Percentiles rank a stretch among this genome's conserved stretches.
Evolutionary conservation across 371 early-diverging fungal genomes (phyloP).

Genomic region (Mucor lusitanicus): DNA sequence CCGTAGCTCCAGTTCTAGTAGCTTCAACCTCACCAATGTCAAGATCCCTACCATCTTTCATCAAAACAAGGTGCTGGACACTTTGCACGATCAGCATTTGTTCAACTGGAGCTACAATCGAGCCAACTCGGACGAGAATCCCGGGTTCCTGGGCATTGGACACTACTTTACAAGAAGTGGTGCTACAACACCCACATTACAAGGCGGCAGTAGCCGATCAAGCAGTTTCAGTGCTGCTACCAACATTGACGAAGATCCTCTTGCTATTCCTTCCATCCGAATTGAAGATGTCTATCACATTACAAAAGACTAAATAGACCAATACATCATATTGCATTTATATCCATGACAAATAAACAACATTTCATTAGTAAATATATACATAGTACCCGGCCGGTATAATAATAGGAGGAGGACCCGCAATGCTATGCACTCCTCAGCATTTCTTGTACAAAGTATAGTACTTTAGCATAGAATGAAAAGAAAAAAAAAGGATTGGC

Average conservation of each 20-base stretch:
- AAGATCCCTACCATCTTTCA: conserved; percentile 14
- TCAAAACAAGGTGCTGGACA: conserved; percentile 68
- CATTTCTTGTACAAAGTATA: background rate
- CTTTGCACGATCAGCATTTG: conserved; percentile 57
- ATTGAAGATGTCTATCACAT: conserved; percentile 11
- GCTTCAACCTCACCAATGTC: conserved; percentile 9
- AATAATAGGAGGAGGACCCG: background rate
- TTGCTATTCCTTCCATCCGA: background rate
- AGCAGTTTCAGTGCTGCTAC: conserved; percentile 25
- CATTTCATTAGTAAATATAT: background rate
- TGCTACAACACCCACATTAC: conserved; percentile 17
- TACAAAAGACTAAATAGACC: background rate
- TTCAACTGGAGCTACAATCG: conserved; percentile 16
- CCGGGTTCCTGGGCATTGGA: conserved; percentile 17
- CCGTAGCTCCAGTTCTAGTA: conserved; percentile 11
- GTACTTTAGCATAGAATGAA: no score
- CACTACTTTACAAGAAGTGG: conserved; percentile 27
- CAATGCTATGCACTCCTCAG: background rate
- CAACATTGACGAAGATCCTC: conserved; percentile 1
- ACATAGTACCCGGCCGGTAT: no score
- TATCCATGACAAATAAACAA: background rate
- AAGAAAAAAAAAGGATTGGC: no score
- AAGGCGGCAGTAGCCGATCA: conserved; percentile 16
- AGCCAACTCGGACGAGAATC: conserved; percentile 22
- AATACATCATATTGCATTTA: background rate